Conservation (phyloP, 371 early-diverging fungal genomes). For the Rhizopus sp. region DNA sequence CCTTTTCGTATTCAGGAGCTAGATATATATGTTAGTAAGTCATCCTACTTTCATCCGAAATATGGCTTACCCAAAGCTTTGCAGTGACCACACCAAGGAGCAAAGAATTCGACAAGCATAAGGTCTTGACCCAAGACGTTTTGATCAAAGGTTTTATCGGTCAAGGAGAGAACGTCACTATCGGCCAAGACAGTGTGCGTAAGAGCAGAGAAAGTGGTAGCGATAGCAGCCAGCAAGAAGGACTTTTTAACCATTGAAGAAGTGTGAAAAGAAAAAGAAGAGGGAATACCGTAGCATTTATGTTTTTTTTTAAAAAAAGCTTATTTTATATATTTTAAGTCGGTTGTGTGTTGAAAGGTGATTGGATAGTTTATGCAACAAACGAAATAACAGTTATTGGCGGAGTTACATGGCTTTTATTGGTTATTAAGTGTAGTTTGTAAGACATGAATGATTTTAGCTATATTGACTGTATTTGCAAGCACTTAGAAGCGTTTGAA, state of each 20-base stretch:
- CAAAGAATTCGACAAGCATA: conserved; percentile 93
- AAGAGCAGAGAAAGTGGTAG: conserved; percentile 43
- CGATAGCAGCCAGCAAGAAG: conserved; percentile 43
- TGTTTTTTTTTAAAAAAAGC: conserved; percentile 1
- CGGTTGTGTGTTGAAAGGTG: conserved; percentile 18
- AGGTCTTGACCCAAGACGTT: conserved; percentile 66
- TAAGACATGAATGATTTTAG: not conserved
- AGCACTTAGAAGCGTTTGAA: no score
- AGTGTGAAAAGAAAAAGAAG: conserved; percentile 7
- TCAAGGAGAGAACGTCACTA: conserved; percentile 76
- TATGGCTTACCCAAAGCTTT: conserved; percentile 67
- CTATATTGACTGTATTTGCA: not conserved
- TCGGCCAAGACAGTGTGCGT: conserved; percentile 43
- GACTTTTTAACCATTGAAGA: conserved; percentile 41
- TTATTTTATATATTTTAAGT: conserved; percentile 1
- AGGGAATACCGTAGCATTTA: conserved; percentile 8
- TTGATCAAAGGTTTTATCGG: conserved; percentile 63
- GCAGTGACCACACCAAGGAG: conserved; percentile 97
- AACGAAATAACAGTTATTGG: not conserved
- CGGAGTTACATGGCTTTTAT: not conserved
- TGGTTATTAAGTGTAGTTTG: not conserved
- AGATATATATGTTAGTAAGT: not conserved
- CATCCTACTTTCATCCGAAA: not conserved
- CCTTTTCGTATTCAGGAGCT: conserved; percentile 92
- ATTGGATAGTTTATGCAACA: conserved; percentile 11